Conservation (phyloP, 257 asterid genomes). For the Perilla frutescens region DNA sequence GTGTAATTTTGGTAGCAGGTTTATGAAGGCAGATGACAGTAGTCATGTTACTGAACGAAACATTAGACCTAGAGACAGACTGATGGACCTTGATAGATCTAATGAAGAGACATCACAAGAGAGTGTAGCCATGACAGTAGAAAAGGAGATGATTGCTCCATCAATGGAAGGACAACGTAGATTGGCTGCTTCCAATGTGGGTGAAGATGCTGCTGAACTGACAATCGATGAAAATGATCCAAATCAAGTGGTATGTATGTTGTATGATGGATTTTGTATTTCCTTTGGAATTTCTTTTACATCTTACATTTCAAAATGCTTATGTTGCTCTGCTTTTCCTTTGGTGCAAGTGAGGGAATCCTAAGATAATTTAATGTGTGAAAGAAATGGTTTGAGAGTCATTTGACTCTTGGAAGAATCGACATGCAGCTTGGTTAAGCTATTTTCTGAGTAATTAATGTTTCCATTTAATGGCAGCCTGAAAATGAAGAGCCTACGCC, state of each 20-base stretch:
- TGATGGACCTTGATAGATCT: conserved; percentile 38
- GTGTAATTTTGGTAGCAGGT: conserved; percentile 46
- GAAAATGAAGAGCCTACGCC: conserved; percentile 52
- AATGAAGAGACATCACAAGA: conserved; percentile 40
- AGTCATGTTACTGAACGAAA: conserved; percentile 35
- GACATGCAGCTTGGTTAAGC: conserved; percentile 27
- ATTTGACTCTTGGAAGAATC: conserved; percentile 6
- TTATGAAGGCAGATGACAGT: conserved; percentile 30
- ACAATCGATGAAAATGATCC: conserved; percentile 39
- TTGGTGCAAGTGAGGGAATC: conserved; percentile 7
- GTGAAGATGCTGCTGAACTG: conserved; percentile 39
- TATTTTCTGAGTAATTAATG: conserved; percentile 17
- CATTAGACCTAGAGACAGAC: conserved; percentile 41
- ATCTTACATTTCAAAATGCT: not conserved
- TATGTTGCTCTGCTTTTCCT: conserved; percentile 11
- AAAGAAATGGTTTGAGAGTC: conserved; percentile 10
- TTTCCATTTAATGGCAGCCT: conserved; percentile 49
- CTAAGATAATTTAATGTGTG: not conserved
- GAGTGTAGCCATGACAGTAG: conserved; percentile 34
- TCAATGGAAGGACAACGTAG: conserved; percentile 34
- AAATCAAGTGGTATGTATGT: conserved; percentile 46
- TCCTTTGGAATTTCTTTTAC: not conserved
- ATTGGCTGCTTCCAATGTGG: conserved; percentile 37
- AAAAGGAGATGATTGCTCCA: conserved; percentile 33
- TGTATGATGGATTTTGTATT: conserved; percentile 9